Evolutionary conservation across 148 eudicot species (phyloP).

Genomic region (Heliamphora exappendiculata): DNA sequence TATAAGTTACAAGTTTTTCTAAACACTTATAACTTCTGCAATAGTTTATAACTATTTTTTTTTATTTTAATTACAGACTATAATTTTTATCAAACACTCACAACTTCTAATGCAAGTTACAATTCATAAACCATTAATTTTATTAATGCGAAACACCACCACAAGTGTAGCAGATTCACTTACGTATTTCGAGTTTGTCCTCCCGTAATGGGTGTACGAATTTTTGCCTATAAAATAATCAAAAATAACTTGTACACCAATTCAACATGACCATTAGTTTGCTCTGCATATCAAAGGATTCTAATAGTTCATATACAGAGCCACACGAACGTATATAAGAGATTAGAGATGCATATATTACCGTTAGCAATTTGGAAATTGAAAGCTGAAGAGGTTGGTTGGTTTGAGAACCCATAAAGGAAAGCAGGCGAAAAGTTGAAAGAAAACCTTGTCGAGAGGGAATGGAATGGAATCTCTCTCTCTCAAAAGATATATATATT

Average conservation of each 20-base stretch:
- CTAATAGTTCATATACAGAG: not conserved
- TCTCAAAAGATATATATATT: not conserved
- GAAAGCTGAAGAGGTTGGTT: not conserved
- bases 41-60: no score
- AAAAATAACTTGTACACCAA: not conserved
- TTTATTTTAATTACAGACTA: no score
- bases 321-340: not conserved
- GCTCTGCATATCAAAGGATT: not conserved
- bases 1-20: no score
- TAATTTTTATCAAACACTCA: no score
- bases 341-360: not conserved
- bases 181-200: no score
- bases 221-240: not conserved
- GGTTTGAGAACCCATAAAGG: conserved; percentile 25
- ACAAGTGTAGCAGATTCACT: no score
- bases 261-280: not conserved
- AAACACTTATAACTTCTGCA: no score
- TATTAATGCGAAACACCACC: no score
- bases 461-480: conserved; percentile 51
- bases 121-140: no score
- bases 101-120: no score
- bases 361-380: not conserved
- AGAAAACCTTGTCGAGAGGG: conserved; percentile 60
- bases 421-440: conserved; percentile 24
- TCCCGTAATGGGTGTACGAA: no score